Conservation (phyloP, 352 stramenopile species). For the Thalassiosira pacifica region DNA sequence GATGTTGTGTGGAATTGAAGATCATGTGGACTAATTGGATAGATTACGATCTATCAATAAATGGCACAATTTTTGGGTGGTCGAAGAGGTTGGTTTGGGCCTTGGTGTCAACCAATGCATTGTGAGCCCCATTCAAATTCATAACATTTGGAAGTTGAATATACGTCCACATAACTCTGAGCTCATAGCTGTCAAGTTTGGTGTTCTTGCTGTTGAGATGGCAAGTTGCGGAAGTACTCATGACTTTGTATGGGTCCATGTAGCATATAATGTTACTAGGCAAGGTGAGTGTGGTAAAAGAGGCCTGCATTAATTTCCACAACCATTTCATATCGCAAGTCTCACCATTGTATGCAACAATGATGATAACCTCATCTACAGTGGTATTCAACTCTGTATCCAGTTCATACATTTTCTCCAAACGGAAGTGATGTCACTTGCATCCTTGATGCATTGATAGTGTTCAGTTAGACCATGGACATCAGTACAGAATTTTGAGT, state of each 20-base stretch:
- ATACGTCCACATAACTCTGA: conserved; percentile 32
- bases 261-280: conserved; percentile 34
- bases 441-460: neutral
- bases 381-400: too few species aligned
- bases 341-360: conserved; percentile 44
- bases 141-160: neutral
- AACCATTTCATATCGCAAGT: conserved; percentile 51
- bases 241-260: conserved; percentile 8
- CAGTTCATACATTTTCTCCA: too few species aligned
- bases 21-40: conserved; percentile 27
- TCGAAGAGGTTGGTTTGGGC: conserved; percentile 26
- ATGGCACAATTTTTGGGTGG: conserved; percentile 2
- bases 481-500: too few species aligned
- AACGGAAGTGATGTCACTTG: neutral
- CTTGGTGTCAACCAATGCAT: conserved; percentile 2
- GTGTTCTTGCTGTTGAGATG: conserved; percentile 2
- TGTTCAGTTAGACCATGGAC: conserved; percentile 4
- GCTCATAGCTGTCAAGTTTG: conserved; percentile 37
- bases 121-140: neutral
- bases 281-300: neutral
- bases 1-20: neutral
- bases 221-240: conserved; percentile 23
- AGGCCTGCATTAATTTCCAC: conserved; percentile 37
- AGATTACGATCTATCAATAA: conserved; percentile 26
- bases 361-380: neutral